phyloP scores from a whole-genome alignment of 371 early-diverging fungal genomes.

The Apophysomyces elegans region DNA sequence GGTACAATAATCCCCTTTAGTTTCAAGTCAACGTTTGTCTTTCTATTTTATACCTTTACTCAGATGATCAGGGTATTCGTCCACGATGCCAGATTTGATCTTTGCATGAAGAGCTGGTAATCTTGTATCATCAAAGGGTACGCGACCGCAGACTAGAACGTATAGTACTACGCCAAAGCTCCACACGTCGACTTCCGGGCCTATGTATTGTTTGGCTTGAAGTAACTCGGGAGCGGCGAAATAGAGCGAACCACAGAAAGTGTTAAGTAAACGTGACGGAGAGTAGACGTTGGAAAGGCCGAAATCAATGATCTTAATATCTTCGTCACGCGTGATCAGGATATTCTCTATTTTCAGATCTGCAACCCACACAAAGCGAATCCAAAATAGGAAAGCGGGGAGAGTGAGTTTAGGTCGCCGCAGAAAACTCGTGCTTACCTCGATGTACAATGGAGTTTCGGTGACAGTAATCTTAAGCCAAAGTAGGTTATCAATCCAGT shows the following conservation, averaged over 20 bases:
- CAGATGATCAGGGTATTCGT: conserved; percentile 49
- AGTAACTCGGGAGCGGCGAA: conserved; percentile 90
- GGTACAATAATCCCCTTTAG: background rate
- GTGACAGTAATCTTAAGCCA: conserved; percentile 55
- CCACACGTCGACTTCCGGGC: conserved; percentile 95
- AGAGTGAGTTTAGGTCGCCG: conserved; percentile 20
- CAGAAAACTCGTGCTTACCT: conserved; percentile 33
- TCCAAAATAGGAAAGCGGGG: conserved; percentile 16
- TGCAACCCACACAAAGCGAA: conserved; percentile 31
- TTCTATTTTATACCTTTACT: conserved; percentile 39
- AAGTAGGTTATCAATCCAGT: background rate
- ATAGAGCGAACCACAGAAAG: conserved; percentile 86
- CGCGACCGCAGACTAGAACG: conserved; percentile 80
- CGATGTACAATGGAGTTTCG: conserved; percentile 74
- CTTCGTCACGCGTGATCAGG: conserved; percentile 59
- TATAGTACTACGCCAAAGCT: conserved; percentile 89
- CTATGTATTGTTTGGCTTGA: conserved; percentile 78
- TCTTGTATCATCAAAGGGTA: conserved; percentile 86
- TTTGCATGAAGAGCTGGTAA: conserved; percentile 66
- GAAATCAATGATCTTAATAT: conserved; percentile 82
- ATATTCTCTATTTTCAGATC: conserved; percentile 96
- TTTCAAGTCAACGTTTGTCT: background rate
- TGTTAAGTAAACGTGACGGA: conserved; percentile 63
- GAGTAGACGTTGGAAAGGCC: conserved; percentile 88
- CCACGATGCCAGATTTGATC: conserved; percentile 60